Conservation (phyloP, 176 grass and related monocot genomes). For the Rhynchospora breviuscula region DNA sequence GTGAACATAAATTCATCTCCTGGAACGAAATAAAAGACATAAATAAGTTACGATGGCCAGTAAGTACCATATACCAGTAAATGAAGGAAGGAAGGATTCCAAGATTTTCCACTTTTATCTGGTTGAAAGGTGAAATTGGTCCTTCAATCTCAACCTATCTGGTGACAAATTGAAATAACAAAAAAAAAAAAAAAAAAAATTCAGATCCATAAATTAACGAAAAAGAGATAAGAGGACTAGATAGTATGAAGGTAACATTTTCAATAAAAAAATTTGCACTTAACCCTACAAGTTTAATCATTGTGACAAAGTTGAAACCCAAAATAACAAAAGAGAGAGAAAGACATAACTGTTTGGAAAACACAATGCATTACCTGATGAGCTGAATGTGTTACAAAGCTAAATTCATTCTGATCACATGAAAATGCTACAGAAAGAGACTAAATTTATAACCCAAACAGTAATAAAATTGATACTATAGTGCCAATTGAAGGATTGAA, state of each 20-base stretch:
- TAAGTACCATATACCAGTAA: too few species aligned
- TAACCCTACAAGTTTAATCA: slow-evolving; percentile 47
- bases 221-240: slow-evolving; percentile 50
- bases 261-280: slow-evolving; percentile 37
- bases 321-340: background rate
- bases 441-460: slow-evolving; percentile 14
- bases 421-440: slow-evolving; percentile 65
- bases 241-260: slow-evolving; percentile 56
- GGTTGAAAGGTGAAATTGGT: too few species aligned
- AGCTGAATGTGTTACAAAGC: slow-evolving; percentile 70
- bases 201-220: too few species aligned
- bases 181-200: too few species aligned
- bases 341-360: background rate
- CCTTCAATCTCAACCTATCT: too few species aligned
- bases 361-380: slow-evolving; percentile 42
- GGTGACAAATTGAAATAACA: too few species aligned
- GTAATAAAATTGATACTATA: background rate
- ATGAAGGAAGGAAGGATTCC: too few species aligned
- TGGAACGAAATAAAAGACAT: too few species aligned
- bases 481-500: background rate
- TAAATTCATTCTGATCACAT: slow-evolving; percentile 45
- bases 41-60: too few species aligned
- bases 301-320: slow-evolving; percentile 5
- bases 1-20: too few species aligned
- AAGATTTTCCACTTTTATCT: too few species aligned